phyloP scores from a whole-genome alignment of 2,329 filamentous ascomycete genomes.

The Phyllosticta ampelicida region DNA sequence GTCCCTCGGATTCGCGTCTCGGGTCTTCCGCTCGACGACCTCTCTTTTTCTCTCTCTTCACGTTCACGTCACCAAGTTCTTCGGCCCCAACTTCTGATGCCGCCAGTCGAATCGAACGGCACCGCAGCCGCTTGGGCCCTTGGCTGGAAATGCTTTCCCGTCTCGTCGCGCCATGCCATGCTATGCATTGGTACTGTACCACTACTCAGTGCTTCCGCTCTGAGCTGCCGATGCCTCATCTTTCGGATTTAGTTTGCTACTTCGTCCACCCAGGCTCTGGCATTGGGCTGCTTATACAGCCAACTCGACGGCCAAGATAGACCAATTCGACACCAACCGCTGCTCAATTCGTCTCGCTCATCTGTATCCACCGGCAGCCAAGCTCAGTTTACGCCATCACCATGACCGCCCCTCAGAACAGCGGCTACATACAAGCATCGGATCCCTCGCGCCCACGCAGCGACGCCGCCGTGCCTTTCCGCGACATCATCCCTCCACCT shows the following conservation, averaged over 20 bases:
- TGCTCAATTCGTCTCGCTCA: not conserved
- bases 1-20: conserved; percentile 1
- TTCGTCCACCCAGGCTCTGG: not conserved
- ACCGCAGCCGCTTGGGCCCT: not conserved
- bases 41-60: no score
- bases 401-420: conserved; percentile 22
- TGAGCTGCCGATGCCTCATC: no score
- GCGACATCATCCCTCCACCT: conserved; percentile 11
- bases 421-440: conserved; percentile 9
- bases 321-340: not conserved
- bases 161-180: not conserved
- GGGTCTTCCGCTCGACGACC: not conserved
- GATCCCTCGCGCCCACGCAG: conserved; percentile 9
- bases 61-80: not conserved
- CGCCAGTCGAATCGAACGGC: not conserved
- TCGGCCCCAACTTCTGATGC: not conserved
- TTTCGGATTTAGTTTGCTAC: no score
- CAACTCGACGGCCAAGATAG: not conserved
- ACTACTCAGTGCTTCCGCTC: not conserved
- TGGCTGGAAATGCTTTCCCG: not conserved
- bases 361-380: no score
- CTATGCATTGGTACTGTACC: no score
- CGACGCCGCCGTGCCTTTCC: conserved; percentile 11
- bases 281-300: not conserved
- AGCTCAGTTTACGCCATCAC: not conserved